Evolutionary conservation across 2,329 filamentous ascomycete genomes (phyloP).

Genomic region (Ophiocordyceps camponoti-leonardi): DNA sequence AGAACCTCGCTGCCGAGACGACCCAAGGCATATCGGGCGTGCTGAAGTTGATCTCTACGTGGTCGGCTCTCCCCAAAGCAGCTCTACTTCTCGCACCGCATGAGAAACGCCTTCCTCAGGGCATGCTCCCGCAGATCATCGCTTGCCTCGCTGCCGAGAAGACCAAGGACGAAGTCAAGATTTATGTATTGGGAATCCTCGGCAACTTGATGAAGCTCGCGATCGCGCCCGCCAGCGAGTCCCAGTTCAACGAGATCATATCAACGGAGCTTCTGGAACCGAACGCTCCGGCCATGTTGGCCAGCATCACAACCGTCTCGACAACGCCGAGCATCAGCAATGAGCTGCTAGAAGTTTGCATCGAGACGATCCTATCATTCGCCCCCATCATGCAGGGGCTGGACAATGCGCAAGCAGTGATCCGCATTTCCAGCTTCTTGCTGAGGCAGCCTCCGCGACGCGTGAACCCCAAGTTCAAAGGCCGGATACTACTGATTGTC

Average conservation of each 20-base stretch:
- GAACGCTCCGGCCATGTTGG: conserved; percentile 42
- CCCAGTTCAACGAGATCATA: conserved; percentile 38
- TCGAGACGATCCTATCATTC: conserved; percentile 63
- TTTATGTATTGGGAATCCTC: conserved; percentile 64
- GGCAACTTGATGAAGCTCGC: conserved; percentile 48
- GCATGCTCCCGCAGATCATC: conserved; percentile 54
- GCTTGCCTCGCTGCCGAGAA: conserved; percentile 56
- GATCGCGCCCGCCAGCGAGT: conserved; percentile 33
- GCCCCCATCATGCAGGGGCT: conserved; percentile 51
- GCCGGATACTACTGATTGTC: conserved; percentile 61
- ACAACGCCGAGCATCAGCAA: conserved; percentile 44
- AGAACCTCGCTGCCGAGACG: conserved; percentile 67
- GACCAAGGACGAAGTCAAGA: conserved; percentile 72
- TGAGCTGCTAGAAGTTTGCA: conserved; percentile 60
- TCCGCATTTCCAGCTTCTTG: conserved; percentile 65
- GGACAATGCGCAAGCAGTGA: conserved; percentile 56
- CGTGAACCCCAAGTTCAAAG: conserved; percentile 71
- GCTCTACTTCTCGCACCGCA: conserved; percentile 45
- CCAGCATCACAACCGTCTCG: conserved; percentile 52
- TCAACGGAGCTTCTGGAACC: conserved; percentile 37
- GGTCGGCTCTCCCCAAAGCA: conserved; percentile 51
- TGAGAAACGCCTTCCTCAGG: conserved; percentile 26
- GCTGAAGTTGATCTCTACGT: conserved; percentile 64
- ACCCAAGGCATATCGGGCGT: conserved; percentile 77
- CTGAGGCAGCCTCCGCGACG: conserved; percentile 70